Evolutionary conservation across 2,329 filamentous ascomycete species (phyloP).

Genomic region (Clarireedia homoeocarpa): DNA sequence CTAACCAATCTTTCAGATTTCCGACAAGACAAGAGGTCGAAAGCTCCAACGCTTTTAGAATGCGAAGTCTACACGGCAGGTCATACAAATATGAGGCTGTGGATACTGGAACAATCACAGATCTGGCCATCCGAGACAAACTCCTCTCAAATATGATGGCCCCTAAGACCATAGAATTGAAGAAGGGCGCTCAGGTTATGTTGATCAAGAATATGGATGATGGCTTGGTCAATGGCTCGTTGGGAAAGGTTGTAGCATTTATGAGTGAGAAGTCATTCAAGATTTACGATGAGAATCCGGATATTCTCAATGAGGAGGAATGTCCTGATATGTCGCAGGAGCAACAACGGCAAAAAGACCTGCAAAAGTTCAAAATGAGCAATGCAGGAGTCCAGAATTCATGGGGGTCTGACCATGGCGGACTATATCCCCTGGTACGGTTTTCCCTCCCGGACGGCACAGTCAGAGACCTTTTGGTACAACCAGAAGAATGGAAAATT

Average conservation of each 20-base stretch:
- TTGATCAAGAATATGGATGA: conserved; percentile 99
- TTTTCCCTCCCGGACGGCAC: conserved; percentile 77
- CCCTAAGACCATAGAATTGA: conserved; percentile 69
- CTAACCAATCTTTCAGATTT: conserved; percentile 44
- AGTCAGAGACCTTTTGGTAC: conserved; percentile 67
- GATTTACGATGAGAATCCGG: conserved; percentile 49
- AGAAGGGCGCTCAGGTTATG: conserved; percentile 95
- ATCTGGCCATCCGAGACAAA: conserved; percentile 63
- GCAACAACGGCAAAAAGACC: conserved; percentile 22
- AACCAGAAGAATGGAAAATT: conserved; percentile 90
- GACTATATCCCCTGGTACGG: conserved; percentile 73
- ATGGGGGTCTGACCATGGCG: conserved; percentile 35
- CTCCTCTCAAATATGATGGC: conserved; percentile 90
- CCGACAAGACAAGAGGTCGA: conserved; percentile 89
- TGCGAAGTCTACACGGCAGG: conserved; percentile 64
- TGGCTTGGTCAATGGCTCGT: conserved; percentile 83
- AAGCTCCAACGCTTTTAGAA: conserved; percentile 67
- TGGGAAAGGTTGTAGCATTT: conserved; percentile 78
- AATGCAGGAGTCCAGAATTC: conserved; percentile 29
- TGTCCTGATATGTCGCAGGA: conserved; percentile 35
- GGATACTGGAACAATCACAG: conserved; percentile 63
- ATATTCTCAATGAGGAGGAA: conserved; percentile 41
- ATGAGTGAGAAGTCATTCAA: conserved; percentile 61
- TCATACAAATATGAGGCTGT: conserved; percentile 60
- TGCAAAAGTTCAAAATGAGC: conserved; percentile 32